phyloP scores from a whole-genome alignment of 495 filamentous ascomycete species.

The Podospora pseudopauciseta region DNA sequence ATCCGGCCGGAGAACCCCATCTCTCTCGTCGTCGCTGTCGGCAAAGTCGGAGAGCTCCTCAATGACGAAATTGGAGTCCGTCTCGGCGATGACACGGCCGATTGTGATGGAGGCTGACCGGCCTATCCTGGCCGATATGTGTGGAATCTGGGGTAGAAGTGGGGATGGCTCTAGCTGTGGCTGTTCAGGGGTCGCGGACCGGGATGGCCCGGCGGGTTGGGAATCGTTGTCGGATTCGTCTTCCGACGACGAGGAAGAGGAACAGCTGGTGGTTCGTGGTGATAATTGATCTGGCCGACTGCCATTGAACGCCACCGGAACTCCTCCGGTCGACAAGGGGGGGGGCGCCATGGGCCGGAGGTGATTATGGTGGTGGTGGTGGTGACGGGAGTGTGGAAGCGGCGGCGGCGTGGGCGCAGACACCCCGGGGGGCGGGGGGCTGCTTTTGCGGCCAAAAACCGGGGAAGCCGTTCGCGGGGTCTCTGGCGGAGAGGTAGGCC shows the following conservation, averaged over 20 bases:
- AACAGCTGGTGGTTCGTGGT: conserved; percentile 47
- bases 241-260: conserved; percentile 26
- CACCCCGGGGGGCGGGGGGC: conserved; percentile 24
- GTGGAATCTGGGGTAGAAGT: conserved; percentile 23
- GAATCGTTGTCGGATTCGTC: conserved; percentile 37
- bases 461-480: conserved; percentile 48
- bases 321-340: conserved; percentile 31
- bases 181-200: conserved; percentile 35
- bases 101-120: conserved; percentile 26
- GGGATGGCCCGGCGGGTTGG: conserved; percentile 29
- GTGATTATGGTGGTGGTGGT: conserved; percentile 14
- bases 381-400: neutral
- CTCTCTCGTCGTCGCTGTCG: conserved; percentile 39
- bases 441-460: conserved; percentile 36
- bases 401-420: conserved; percentile 21
- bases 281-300: conserved; percentile 48
- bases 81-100: neutral
- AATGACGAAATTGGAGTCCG: conserved; percentile 36
- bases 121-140: conserved; percentile 21
- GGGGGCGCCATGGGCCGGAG: conserved; percentile 33
- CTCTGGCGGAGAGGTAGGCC: conserved; percentile 53
- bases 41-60: conserved; percentile 46
- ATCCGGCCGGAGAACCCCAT: conserved; percentile 39
- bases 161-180: conserved; percentile 20
- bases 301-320: conserved; percentile 37